Base-by-base conservation (phyloP, 2,329 filamentous ascomycete species). In the Hypoxylon sp. region DNA sequence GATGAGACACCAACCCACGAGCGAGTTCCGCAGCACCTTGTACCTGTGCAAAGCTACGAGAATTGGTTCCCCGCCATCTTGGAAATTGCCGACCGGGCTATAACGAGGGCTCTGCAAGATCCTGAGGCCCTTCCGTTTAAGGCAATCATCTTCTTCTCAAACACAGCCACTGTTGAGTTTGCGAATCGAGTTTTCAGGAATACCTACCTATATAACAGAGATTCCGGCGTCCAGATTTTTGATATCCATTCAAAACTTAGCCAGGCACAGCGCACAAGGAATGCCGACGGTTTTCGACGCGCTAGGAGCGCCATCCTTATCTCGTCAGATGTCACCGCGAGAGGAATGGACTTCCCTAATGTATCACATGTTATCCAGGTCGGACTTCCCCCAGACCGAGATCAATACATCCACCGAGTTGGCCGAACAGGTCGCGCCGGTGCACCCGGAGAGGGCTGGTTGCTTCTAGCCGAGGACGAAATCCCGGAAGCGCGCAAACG, bases 141-240 rank as follows among this genome's bases (percentile, higher is more conserved):
- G 85, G 93, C 94, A n/a, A 97, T 99, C 67, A 84, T 97, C 46
- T 99, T 97, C 83, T 91, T 95, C 79, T 92, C 92, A 75, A 93
- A 92, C 22, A 97, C 92, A 0, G 87, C 88, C 24, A 86, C 92
- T 70, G 92, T 94, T 48, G 85, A 90, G 63, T 83, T 94, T 52
- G 88, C 89, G 22, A 82, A 85, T 19, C 83, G 86, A 14, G 81
- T 91, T 22, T 88, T 94, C 75, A 63, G 47, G 19, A 78, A 80
- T 48, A 82, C 83, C 33, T 81, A 89, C 54, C 71, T 79, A 22
- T 73, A 74, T 19, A 72, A 77, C 31, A 65, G 76, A 57, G 1
- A 22, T 0, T 80, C 83, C 63, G 81, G 83, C 22, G 74, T 88
- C 11, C 70, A 73, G 9, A 72, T 83, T 58, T 82, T 82, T 73